Evolutionary conservation across 129 eudicot species (phyloP), one percentile per base, ranked within the genome.

Genomic region (Flaveria sonorensis): DNA sequence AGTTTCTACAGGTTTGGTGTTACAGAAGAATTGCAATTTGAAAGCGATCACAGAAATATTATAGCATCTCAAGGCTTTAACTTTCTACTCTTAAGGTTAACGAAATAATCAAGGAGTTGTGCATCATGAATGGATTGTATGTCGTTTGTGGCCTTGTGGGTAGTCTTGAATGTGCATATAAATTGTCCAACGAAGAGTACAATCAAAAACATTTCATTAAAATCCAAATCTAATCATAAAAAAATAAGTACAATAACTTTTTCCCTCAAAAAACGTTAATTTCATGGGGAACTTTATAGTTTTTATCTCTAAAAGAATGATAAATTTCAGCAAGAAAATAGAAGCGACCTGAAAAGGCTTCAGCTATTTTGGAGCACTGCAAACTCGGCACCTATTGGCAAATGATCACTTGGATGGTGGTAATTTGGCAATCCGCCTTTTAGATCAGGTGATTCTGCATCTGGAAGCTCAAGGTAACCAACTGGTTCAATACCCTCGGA

Each of bases 331-430:
- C 32, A 71, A 71, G 13, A 70, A 9, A 68, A 28, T 36, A 13
- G 12, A 24, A 61, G 26, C 28, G 14, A 63, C 48, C 79, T 5
- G n/a, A 76, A 75, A 76, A 23, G 40, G 60, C 66, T 46, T 71
- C 18, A 46, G 53, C 55, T 19, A 78, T 76, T 59, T 83, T n/a
- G 18, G 19, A 78, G 80, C 60, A 90, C 83, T 26, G 76, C 77
- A 82, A 94, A 91, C 74, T 91, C 97, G 28, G 93, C 97, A 56
- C 98, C 98, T 62, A 94, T 91, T 15, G 98, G 98, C 64, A 94
- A 89, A 80, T 94, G 98, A 86, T 94, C 98, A 75, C 98, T 94
- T 4, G 98, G 98, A 82, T 91, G 97, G 53, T 65, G 79, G 82
- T 83, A 82, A 79, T 94, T 94, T 14, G 98, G 98, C 60, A 94